These are phyloP conservation scores for Globisporangium iwayamae DNA, from an alignment of 352 stramenopile genomes.

Conservation along the genomic window DNA sequence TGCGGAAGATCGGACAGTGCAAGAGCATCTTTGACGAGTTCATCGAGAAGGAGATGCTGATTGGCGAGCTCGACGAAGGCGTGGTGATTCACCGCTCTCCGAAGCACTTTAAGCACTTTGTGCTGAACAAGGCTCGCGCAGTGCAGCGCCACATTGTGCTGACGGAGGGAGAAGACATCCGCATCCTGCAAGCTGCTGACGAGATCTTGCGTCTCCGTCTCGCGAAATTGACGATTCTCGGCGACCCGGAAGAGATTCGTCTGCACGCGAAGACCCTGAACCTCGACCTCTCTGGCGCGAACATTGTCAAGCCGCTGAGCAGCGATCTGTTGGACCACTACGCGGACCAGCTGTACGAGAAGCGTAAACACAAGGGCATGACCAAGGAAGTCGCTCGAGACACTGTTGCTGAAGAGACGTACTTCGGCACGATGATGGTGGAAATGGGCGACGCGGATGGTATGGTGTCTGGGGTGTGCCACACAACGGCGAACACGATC, in stretches of 20 bases:
- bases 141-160: constrained; percentile 81
- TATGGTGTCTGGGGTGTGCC: constrained; percentile 81
- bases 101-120: constrained; percentile 85
- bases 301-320: constrained; percentile 54
- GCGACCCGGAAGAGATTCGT: constrained; percentile 64
- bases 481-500: constrained; percentile 88
- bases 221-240: constrained; percentile 75
- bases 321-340: constrained; percentile 56
- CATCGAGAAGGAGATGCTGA: constrained; percentile 60
- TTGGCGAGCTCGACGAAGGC: constrained; percentile 61
- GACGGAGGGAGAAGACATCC: constrained; percentile 78
- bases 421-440: constrained; percentile 87
- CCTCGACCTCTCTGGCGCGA: constrained; percentile 54
- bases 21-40: constrained; percentile 62
- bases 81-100: constrained; percentile 63
- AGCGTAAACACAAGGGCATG: constrained; percentile 85
- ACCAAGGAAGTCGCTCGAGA: constrained; percentile 52
- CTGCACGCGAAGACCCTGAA: constrained; percentile 63
- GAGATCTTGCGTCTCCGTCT: constrained; percentile 66
- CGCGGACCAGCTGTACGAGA: constrained; percentile 57
- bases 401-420: constrained; percentile 64
- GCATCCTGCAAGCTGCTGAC: constrained; percentile 75
- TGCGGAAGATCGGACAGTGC: constrained; percentile 66
- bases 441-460: constrained; percentile 74
- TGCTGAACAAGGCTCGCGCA: constrained; percentile 72